Evolutionary conservation across 2,329 filamentous ascomycete species (phyloP).

Genomic region (Coniochaeta sp.): DNA sequence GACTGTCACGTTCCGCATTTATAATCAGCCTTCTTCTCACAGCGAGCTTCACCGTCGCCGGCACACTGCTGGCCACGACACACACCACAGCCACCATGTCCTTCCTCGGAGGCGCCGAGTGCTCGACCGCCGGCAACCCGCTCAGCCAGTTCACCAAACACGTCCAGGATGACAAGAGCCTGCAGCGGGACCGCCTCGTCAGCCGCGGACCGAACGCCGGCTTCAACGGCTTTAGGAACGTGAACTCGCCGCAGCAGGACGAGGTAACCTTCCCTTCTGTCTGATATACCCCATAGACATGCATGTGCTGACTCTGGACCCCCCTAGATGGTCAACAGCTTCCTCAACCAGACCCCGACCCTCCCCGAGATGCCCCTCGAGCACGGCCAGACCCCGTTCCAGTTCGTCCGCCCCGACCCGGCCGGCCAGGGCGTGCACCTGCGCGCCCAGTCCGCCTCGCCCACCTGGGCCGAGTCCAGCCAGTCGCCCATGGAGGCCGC

Average conservation of each 20-base stretch:
- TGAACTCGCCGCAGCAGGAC: constrained; percentile 68
- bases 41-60: background rate
- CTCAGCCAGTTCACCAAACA: constrained; percentile 97
- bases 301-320: background rate
- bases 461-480: constrained; percentile 47
- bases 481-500: constrained; percentile 66
- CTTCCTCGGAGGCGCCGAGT: constrained; percentile 92
- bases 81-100: constrained; percentile 55
- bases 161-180: constrained; percentile 88
- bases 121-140: constrained; percentile 92
- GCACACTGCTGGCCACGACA: background rate
- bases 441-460: constrained; percentile 45
- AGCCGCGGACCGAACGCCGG: constrained; percentile 64
- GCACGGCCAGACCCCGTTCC: constrained; percentile 27
- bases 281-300: background rate
- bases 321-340: constrained; percentile 84
- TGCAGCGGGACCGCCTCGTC: constrained; percentile 84
- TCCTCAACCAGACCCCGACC: constrained; percentile 70
- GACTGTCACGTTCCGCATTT: background rate
- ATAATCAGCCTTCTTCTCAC: background rate
- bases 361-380: constrained; percentile 48
- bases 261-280: constrained; percentile 39
- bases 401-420: constrained; percentile 7
- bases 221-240: constrained; percentile 71
- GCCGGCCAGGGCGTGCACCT: constrained; percentile 40